These are phyloP conservation scores for Lentinula novae-zelandiae DNA, from an alignment of 1,284 basidiomycete species.

Conservation along the genomic window DNA sequence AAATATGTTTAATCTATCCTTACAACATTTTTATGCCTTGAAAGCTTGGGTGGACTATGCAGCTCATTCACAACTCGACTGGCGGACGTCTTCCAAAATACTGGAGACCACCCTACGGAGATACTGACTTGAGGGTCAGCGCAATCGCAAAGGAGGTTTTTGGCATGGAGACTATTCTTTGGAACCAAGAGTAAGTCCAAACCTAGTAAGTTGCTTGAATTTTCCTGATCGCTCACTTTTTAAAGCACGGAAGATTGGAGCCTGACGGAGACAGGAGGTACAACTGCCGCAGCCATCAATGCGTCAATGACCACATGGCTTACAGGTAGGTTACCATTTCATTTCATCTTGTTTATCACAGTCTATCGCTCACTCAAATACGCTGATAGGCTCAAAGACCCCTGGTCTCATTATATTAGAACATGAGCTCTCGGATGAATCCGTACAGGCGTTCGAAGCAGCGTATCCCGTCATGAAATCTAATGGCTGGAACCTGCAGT, in stretches of 20 bases:
- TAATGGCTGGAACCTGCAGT: constrained; percentile 66
- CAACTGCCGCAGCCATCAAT: constrained; percentile 41
- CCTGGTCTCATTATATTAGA: constrained; percentile 81
- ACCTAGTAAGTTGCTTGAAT: neutral
- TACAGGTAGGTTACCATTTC: constrained; percentile 33
- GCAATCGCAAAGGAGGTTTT: constrained; percentile 75
- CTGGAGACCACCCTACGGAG: constrained; percentile 80
- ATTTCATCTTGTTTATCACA: neutral
- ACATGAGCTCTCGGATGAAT: constrained; percentile 70
- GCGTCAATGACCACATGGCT: constrained; percentile 52
- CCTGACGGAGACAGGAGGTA: constrained; percentile 35
- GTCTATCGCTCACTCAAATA: constrained; percentile 11
- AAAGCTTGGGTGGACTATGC: constrained; percentile 77
- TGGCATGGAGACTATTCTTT: constrained; percentile 66
- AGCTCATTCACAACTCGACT: constrained; percentile 79
- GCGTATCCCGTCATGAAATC: constrained; percentile 61
- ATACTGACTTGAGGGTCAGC: constrained; percentile 68
- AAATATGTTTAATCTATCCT: constrained; percentile 15
- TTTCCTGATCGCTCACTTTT: neutral
- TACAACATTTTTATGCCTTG: neutral
- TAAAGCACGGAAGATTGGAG: constrained; percentile 68
- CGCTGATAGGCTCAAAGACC: constrained; percentile 50
- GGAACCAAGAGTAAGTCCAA: constrained; percentile 71
- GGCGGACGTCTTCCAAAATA: constrained; percentile 68
- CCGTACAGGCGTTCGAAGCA: constrained; percentile 67